phyloP scores from a whole-genome alignment of 2,329 filamentous ascomycete species.

The Fusarium sp. region DNA sequence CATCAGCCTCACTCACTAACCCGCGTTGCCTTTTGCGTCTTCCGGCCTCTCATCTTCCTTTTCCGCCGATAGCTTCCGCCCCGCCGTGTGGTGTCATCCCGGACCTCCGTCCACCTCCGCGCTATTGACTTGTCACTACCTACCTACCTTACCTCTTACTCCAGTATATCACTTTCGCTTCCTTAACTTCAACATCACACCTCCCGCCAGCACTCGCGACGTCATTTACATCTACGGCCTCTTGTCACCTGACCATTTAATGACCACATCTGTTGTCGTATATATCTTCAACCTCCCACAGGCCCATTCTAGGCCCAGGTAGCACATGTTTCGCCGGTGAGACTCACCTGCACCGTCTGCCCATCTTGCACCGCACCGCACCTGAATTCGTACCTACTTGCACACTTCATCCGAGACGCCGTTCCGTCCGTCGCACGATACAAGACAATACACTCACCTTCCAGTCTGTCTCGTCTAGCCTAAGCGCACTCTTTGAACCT shows the following conservation, averaged over 20 bases:
- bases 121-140: conserved; percentile 27
- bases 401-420: conserved; percentile 36
- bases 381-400: neutral
- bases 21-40: conserved; percentile 16
- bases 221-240: conserved; percentile 19
- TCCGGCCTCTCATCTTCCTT: conserved; percentile 21
- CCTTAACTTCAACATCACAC: conserved; percentile 30
- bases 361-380: conserved; percentile 32
- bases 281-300: conserved; percentile 20
- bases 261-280: conserved; percentile 30
- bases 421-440: conserved; percentile 36
- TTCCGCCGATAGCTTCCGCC: conserved; percentile 29
- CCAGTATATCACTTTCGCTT: conserved; percentile 2
- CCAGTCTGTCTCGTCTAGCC: conserved; percentile 16
- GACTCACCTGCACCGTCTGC: conserved; percentile 42
- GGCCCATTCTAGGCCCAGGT: conserved; percentile 38
- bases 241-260: conserved; percentile 33
- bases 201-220: conserved; percentile 11
- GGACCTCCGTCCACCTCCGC: conserved; percentile 38
- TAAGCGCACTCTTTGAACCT: conserved; percentile 11
- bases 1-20: conserved; percentile 18
- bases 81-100: conserved; percentile 39
- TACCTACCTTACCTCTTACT: no score
- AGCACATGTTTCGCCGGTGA: conserved; percentile 48
- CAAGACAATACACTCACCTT: conserved; percentile 23